A percentile compares a stretch with the other conserved stretches of the same genome.
Evolutionary conservation across 805 yeast genomes (phyloP).

Genomic region (Cyberlindnera mrakii): DNA sequence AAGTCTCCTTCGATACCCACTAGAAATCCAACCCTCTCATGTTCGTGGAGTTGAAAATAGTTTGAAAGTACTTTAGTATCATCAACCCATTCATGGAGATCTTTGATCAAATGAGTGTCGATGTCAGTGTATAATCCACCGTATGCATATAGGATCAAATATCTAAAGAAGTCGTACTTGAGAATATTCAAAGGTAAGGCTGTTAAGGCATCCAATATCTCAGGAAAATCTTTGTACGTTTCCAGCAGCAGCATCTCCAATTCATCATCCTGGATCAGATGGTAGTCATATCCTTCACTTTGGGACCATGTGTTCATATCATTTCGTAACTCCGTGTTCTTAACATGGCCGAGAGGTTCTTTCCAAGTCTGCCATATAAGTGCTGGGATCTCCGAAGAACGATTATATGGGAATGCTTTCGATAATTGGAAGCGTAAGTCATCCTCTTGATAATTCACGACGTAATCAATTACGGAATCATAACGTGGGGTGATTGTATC

Average conservation of each 20-base stretch:
- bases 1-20: slow-evolving; percentile 51
- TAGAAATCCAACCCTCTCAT: slow-evolving; percentile 47
- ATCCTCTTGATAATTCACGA: slow-evolving; percentile 5
- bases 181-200: slow-evolving; percentile 47
- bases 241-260: slow-evolving; percentile 31
- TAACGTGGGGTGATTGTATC: too few relatives aligned
- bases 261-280: slow-evolving; percentile 34
- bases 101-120: slow-evolving; percentile 39
- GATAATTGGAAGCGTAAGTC: slow-evolving; percentile 16
- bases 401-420: slow-evolving; percentile 11
- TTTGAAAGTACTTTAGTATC: background rate
- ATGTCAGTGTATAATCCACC: slow-evolving; percentile 62
- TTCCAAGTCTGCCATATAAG: slow-evolving; percentile 49
- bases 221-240: slow-evolving; percentile 38
- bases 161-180: slow-evolving; percentile 49
- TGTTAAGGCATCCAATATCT: slow-evolving; percentile 44
- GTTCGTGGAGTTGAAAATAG: slow-evolving; percentile 31
- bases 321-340: slow-evolving; percentile 24
- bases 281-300: slow-evolving; percentile 9
- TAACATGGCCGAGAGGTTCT: slow-evolving; percentile 13
- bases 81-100: slow-evolving; percentile 54
- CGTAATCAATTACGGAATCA: slow-evolving; percentile 9
- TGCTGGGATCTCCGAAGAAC: slow-evolving; percentile 29
- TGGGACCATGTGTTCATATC: slow-evolving; percentile 16
- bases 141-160: slow-evolving; percentile 42